These are phyloP conservation scores for Funneliformis caledonium DNA, from an alignment of 371 early-diverging fungal species.

Conservation along the genomic window DNA sequence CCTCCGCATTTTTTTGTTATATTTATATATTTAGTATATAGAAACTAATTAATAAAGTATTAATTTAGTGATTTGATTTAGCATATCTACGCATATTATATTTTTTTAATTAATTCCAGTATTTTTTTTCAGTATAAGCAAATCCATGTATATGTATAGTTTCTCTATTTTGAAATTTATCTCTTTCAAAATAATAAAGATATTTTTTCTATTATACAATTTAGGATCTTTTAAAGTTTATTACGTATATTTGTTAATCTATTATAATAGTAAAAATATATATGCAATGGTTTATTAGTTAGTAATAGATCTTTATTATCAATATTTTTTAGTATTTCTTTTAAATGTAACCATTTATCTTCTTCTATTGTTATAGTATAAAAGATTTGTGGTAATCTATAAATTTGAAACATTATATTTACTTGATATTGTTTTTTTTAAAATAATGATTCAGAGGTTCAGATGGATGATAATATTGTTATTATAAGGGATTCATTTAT, in stretches of 20 bases:
- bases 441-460: too few relatives aligned
- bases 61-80: neutral
- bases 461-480: neutral
- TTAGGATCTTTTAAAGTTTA: too few relatives aligned
- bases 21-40: neutral
- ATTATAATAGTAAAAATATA: too few relatives aligned
- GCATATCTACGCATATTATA: neutral
- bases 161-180: slow-evolving; percentile 20
- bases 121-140: neutral
- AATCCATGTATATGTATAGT: neutral
- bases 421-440: neutral
- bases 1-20: neutral
- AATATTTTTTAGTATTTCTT: neutral
- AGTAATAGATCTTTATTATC: neutral
- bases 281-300: neutral
- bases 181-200: neutral
- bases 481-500: neutral
- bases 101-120: neutral
- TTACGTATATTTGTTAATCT: too few relatives aligned
- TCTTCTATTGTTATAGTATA: neutral
- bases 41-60: neutral
- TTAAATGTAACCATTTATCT: neutral
- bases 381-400: neutral
- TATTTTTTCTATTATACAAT: neutral
- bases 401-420: neutral